Conservation (phyloP, 306 rosid genomes). For the Prunus campanulata region DNA sequence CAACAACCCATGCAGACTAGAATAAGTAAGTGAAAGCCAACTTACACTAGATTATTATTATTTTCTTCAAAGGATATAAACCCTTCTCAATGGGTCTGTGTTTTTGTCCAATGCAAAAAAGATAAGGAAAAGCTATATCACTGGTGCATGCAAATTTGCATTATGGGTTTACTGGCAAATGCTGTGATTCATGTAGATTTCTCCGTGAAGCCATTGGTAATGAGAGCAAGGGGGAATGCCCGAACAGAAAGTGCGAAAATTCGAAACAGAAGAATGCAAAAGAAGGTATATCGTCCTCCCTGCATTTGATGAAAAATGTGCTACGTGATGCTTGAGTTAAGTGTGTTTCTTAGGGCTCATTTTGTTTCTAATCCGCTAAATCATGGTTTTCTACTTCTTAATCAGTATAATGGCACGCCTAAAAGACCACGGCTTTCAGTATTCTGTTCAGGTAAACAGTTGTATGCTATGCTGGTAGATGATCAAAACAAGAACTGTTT, state of each 20-base stretch:
- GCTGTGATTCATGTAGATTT: slow-evolving; percentile 42
- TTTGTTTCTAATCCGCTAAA: not conserved
- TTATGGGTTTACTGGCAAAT: not conserved
- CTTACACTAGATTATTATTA: not conserved
- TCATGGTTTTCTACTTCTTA: slow-evolving; percentile 3
- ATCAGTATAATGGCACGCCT: slow-evolving; percentile 73
- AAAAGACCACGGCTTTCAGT: slow-evolving; percentile 84
- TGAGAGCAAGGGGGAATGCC: slow-evolving; percentile 58
- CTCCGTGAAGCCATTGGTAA: slow-evolving; percentile 36
- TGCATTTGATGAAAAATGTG: not conserved
- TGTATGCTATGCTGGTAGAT: slow-evolving; percentile 89
- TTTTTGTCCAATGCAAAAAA: too few relatives aligned
- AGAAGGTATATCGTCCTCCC: slow-evolving; percentile 48
- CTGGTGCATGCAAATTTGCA: not conserved
- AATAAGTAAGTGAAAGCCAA: slow-evolving; percentile 43
- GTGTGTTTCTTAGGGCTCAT: too few relatives aligned
- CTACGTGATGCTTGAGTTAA: too few relatives aligned
- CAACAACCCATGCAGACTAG: slow-evolving; percentile 36
- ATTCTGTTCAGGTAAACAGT: slow-evolving; percentile 79
- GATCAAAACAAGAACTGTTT: slow-evolving; percentile 81
- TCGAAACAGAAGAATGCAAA: slow-evolving; percentile 60
- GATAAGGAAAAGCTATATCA: not conserved
- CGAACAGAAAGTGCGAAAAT: slow-evolving; percentile 65
- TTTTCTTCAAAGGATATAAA: not conserved
- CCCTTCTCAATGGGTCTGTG: too few relatives aligned